Evolutionary conservation across 805 yeast species (phyloP), one percentile per base, ranked within the genome.

Genomic region (Candida verbasci): DNA sequence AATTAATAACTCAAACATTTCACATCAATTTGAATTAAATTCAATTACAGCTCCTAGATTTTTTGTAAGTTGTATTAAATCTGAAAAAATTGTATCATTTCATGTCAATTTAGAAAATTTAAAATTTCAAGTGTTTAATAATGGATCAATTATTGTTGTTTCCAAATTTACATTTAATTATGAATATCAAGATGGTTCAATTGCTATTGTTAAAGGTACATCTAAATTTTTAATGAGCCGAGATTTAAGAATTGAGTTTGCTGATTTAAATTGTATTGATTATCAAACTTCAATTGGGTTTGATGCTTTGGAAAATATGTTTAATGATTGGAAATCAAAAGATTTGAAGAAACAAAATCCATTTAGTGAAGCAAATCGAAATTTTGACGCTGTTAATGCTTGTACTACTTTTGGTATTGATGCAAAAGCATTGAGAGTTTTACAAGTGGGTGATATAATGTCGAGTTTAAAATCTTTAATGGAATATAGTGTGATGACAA

Each of bases 401-500:
- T 58, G 79, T 38, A 64, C 79, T 4, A 70, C 71, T 37, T 73
- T 74, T 43, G 95, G 95, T 0, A 56, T 83, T 4, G 79, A 77
- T 37, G 79, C 74, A 35, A 71, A 72, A 26, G 78, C 85, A 6
- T 73, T 85, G 76, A 63, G 91, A 41, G 68, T 80, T 16, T 58
- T 86, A 60, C 91, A 85, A 55, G 76, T 84, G 4, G 74, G 87
- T 28, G 93, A 86, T 55, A 81, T 82, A 8, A 82, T 87, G 86
- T 70, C 87, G 0, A 76, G 77, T 42, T 66, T 86, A 44, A 72
- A 74, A 38, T 78, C 83, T 5, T 60, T 87, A 38, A 78, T 85
- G 78, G 62, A 69, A 9, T 76, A 69, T 46, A 72, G 84, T 8
- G 61, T 65, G 39, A 57, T 69, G 6, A 63, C 64, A 22, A 67